Evolutionary conservation across 2,329 filamentous ascomycete genomes (phyloP), one percentile per base, ranked within the genome.

Genomic region (Claviceps monticola): DNA sequence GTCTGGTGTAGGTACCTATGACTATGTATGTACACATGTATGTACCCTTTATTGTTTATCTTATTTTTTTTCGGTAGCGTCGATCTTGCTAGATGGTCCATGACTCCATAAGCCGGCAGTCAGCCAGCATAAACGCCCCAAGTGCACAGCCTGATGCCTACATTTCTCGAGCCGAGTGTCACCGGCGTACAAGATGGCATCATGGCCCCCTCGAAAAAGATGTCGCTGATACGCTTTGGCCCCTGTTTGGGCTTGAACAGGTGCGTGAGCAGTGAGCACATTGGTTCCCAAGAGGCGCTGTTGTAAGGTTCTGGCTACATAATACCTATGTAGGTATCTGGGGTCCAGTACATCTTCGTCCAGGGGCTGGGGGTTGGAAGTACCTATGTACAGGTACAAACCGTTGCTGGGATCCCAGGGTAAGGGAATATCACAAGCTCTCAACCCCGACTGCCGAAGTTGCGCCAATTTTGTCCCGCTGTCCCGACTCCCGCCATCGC

Each of bases 381-480:
- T 16, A 19, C 19, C 19, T 19, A 48, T 13, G 46, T 48, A 41
- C 46, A 41, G 46, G 46, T 48, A 46, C 45, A 13, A 34, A 17
- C 45, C n/a, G 16, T 46, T 46, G 29, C 45, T 46, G 29, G 29
- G 29, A 46, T 46, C 29, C 45, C 45, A 37, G 29, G 45, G 37
- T 48, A 23, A 48, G 37, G 46, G n/a, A 48, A 41, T 41, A 48
- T 48, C 36, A 29, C 14, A 48, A 41, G 36, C 37, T 21, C 19
- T 48, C 46, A 26, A 39, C 46, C 46, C 46, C 21, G 46, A 48
- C 46, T 48, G 46, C 46, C 46, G 46, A 48, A 48, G 37, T 29
- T 48, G 46, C 46, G 46, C 46, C 41, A 39, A 29, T 48, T 48
- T 39, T 48, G 9, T 17, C 46, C 21, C 37, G 21, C 37, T 17